Conservation (phyloP, 352 stramenopile genomes). For the Elongisporangium anandrum region DNA sequence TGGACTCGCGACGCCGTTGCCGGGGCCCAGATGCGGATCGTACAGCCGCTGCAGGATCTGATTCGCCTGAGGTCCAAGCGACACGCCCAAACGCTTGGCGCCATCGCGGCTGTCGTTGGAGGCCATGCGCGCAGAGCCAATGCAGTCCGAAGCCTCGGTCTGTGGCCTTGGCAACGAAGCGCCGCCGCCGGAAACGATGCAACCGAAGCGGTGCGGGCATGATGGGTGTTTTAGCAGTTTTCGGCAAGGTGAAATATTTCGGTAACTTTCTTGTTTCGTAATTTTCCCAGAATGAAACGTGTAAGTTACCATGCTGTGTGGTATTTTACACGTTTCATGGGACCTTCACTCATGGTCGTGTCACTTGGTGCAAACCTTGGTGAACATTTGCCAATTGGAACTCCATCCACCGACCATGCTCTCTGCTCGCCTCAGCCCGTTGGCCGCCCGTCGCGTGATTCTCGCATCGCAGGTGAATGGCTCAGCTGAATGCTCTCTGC, state of each 20-base stretch:
- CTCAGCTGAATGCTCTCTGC: neutral
- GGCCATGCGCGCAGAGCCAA: neutral
- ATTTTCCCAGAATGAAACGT: neutral
- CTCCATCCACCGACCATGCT: slow-evolving; percentile 28
- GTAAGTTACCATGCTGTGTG: neutral
- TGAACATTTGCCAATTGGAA: neutral
- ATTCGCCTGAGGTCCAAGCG: slow-evolving; percentile 45
- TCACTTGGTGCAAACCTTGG: neutral
- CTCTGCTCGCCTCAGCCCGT: slow-evolving; percentile 32
- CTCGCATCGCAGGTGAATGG: slow-evolving; percentile 55
- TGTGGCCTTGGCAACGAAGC: neutral
- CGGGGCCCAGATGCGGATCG: slow-evolving; percentile 49
- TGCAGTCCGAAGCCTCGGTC: neutral
- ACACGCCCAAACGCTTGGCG: slow-evolving; percentile 41
- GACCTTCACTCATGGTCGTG: neutral
- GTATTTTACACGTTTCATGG: neutral
- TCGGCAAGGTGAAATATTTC: too few species aligned
- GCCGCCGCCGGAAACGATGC: neutral
- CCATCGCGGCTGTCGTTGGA: slow-evolving; percentile 30
- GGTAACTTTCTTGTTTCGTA: too few species aligned
- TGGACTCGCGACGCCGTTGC: neutral
- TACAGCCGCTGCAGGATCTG: slow-evolving; percentile 69
- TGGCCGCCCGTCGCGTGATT: slow-evolving; percentile 53
- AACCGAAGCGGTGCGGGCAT: neutral
- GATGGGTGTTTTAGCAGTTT: neutral